Conservation (phyloP, 1,139 yeast species). For the Taphrina communis region DNA sequence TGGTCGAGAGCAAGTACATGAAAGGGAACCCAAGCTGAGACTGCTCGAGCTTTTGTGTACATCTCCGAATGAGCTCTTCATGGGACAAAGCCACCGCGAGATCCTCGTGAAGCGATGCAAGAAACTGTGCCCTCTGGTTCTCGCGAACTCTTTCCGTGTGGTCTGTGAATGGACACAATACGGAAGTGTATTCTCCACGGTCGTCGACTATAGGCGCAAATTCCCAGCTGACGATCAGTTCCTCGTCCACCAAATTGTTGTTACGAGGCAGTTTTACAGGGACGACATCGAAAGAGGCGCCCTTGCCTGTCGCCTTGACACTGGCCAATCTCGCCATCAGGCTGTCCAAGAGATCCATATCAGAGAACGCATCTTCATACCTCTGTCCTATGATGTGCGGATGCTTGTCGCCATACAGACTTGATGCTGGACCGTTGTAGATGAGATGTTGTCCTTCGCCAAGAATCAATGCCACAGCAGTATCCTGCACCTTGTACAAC, state of each 20-base stretch:
- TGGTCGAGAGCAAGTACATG: background rate
- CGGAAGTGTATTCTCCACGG: background rate
- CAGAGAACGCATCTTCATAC: background rate
- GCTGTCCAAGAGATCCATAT: background rate
- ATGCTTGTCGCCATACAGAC: conserved; percentile 6
- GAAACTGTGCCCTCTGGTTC: conserved; percentile 7
- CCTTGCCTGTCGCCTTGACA: background rate
- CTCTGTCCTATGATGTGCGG: conserved; percentile 15
- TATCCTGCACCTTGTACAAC: background rate
- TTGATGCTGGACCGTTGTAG: conserved; percentile 7
- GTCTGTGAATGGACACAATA: background rate
- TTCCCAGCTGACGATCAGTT: conserved; percentile 11
- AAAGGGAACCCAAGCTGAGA: conserved; percentile 3
- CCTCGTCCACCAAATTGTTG: background rate
- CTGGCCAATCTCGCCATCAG: background rate
- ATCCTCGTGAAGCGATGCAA: conserved; percentile 10
- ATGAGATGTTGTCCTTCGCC: background rate
- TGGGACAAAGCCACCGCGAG: background rate
- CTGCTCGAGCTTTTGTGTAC: background rate
- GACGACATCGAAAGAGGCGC: background rate
- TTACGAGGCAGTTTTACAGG: background rate
- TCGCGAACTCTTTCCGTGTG: conserved; percentile 13
- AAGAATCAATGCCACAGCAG: background rate
- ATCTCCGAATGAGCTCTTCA: background rate
- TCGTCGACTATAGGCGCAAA: conserved; percentile 21